A percentile compares a stretch with the other conserved stretches of the same genome.
phyloP scores from a whole-genome alignment of 441 rosid species.

The California macrophylla region DNA sequence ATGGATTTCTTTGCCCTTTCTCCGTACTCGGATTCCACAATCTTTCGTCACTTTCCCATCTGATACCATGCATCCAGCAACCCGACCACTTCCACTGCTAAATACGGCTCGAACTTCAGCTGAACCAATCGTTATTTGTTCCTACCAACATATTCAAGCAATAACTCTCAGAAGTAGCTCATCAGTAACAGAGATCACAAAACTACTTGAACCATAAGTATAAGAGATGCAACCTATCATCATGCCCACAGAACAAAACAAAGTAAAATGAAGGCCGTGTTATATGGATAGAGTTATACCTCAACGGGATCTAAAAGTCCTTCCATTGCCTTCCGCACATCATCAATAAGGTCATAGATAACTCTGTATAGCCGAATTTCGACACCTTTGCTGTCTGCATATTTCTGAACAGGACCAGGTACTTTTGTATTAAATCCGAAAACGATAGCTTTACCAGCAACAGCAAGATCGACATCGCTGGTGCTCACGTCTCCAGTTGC shows the following conservation, averaged over 20 bases:
- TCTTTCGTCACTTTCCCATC: slow-evolving; percentile 80
- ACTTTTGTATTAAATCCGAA: slow-evolving; percentile 81
- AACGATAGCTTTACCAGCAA: slow-evolving; percentile 74
- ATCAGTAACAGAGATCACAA: slow-evolving; percentile 13
- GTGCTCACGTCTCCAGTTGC: slow-evolving; percentile 79
- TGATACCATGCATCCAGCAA: slow-evolving; percentile 96
- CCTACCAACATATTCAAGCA: slow-evolving; percentile 38
- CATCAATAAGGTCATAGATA: slow-evolving; percentile 89
- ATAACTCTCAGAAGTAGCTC: slow-evolving; percentile 15
- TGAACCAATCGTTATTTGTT: slow-evolving; percentile 68
- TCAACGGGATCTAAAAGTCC: slow-evolving; percentile 84
- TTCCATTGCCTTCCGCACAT: slow-evolving; percentile 89
- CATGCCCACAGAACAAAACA: too few relatives aligned
- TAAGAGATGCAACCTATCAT: neutral
- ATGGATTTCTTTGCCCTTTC: slow-evolving; percentile 55
- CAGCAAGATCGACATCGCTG: slow-evolving; percentile 88
- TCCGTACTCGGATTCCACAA: slow-evolving; percentile 68
- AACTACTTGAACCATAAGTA: neutral
- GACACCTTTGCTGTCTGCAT: slow-evolving; percentile 79
- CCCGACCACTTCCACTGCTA: slow-evolving; percentile 95
- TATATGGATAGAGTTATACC: slow-evolving; percentile 37
- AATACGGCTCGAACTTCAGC: slow-evolving; percentile 85
- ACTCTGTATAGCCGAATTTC: slow-evolving; percentile 86
- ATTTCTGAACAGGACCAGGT: slow-evolving; percentile 67
- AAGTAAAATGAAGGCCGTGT: neutral